Base-by-base conservation (phyloP, 202 grass and related monocot genomes). In the Digitaria exilis region DNA sequence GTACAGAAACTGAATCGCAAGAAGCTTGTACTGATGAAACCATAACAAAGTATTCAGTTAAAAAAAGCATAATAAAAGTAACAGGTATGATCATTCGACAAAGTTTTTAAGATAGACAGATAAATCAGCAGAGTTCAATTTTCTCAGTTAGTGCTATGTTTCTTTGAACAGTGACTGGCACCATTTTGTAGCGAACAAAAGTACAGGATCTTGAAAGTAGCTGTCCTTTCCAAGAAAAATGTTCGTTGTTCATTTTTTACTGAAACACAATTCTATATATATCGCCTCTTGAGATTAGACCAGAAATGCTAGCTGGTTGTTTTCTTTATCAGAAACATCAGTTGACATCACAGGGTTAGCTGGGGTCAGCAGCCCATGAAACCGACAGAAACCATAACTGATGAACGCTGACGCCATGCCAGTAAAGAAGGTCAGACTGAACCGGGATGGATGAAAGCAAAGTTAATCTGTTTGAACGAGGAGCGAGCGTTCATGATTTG, bases 321-420 rank as follows among this genome's bases (percentile, higher is more conserved):
- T 84, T 77, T 25, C 44, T 26, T 42, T 62, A 76, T 18, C 82
- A 76, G 77, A 85, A 76, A 84, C 77, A 81, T 85, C 82, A 16
- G 52, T 85, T 89, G 77, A 81, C 77, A 88, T 84, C 61, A 69
- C 18, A 69, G 42, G 76, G 49, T 84, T 88, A 60, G 76, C 51
- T 60, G 22, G 51, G 60, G 59, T 79, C 68, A 18, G 86, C 9
- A 8, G 50, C 12, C 30, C 12, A 22, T n/a, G 75, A 84, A 73
- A 61, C 32, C 4, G 86, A 88, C 86, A 2, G 75, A 59, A 75
- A 88, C 6, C 9, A 60, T 84, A 61, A 67, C 15, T 6, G 43
- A 62, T 21, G 19, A 64, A 37, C 7, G 57, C 55, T 80, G 75
- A 80, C 52, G 68, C 59, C 48, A 73, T 17, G 7, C 13, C 5